Evolutionary conservation across 1,284 basidiomycete species (phyloP).

Genomic region (Ganoderma lingzhi): DNA sequence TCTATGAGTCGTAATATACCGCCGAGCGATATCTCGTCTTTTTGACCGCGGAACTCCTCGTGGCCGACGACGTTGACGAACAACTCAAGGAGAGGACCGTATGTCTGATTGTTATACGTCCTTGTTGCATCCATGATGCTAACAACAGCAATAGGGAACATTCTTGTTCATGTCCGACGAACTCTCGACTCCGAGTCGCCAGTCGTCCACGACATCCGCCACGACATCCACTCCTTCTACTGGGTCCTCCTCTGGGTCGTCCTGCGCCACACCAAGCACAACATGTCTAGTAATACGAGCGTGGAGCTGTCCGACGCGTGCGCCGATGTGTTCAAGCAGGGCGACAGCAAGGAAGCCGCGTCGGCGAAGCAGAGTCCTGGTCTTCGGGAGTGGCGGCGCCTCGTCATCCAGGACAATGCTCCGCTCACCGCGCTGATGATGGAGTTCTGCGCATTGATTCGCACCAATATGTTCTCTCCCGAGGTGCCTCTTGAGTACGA

Average conservation of each 20-base stretch:
- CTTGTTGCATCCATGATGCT: too few species aligned
- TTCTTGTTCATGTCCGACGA: conserved; percentile 25
- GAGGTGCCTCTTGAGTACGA: too few species aligned
- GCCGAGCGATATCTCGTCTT: neutral
- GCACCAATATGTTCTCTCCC: too few species aligned
- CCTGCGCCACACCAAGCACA: conserved; percentile 19
- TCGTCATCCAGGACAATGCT: too few species aligned
- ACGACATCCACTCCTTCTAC: conserved; percentile 25
- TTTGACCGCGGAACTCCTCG: neutral
- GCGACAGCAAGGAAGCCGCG: neutral
- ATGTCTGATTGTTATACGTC: neutral
- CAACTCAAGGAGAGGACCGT: neutral
- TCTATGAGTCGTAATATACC: neutral
- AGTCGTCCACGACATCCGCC: conserved; percentile 2
- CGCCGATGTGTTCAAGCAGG: neutral
- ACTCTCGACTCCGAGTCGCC: neutral
- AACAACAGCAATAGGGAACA: conserved; percentile 16
- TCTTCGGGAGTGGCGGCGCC: too few species aligned
- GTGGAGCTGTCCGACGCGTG: neutral
- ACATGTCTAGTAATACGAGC: too few species aligned
- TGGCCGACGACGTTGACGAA: neutral
- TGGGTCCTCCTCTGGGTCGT: conserved; percentile 29
- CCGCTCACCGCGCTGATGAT: too few species aligned
- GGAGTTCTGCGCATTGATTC: too few species aligned
- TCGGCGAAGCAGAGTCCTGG: too few species aligned